A percentile compares a stretch with the other conserved stretches of the same genome.
Conservation (phyloP, 2,329 filamentous ascomycete genomes). For the Venturiaceae sp. region DNA sequence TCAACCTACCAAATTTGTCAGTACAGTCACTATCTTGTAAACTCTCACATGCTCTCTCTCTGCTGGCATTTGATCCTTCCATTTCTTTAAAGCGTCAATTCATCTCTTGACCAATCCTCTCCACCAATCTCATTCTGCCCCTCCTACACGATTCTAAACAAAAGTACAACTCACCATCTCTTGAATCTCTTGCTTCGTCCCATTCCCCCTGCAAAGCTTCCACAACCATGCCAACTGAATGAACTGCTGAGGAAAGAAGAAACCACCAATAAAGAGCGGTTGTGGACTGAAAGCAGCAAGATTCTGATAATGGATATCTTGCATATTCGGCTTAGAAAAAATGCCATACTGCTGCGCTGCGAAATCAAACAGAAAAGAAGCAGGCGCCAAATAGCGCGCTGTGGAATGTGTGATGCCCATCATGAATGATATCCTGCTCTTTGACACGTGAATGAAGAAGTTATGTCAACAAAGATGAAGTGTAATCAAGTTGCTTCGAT, state of each 20-base stretch:
- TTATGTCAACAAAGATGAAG: no score
- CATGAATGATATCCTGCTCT: no score
- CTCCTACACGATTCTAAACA: no score
- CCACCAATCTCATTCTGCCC: no score
- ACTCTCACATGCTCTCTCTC: neutral
- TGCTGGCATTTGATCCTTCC: neutral
- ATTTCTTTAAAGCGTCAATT: no score
- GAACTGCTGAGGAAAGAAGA: conserved; percentile 53
- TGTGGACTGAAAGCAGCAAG: conserved; percentile 50
- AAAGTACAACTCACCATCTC: conserved; percentile 30
- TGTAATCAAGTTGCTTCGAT: no score
- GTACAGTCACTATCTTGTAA: neutral
- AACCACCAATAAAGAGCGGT: conserved; percentile 48
- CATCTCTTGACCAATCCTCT: no score
- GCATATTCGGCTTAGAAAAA: conserved; percentile 47
- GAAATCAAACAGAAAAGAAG: conserved; percentile 47
- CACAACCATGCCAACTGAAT: conserved; percentile 50
- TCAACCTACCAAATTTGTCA: conserved; percentile 22
- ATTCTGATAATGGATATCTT: conserved; percentile 48
- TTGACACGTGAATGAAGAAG: no score
- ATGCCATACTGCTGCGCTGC: conserved; percentile 51
- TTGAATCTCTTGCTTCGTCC: conserved; percentile 33
- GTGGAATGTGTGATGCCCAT: conserved; percentile 47
- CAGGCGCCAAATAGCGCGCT: conserved; percentile 43
- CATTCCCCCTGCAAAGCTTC: conserved; percentile 40